These are phyloP conservation scores for Epichloe elymi DNA, from an alignment of 2,329 filamentous ascomycete genomes.

Conservation along the genomic window DNA sequence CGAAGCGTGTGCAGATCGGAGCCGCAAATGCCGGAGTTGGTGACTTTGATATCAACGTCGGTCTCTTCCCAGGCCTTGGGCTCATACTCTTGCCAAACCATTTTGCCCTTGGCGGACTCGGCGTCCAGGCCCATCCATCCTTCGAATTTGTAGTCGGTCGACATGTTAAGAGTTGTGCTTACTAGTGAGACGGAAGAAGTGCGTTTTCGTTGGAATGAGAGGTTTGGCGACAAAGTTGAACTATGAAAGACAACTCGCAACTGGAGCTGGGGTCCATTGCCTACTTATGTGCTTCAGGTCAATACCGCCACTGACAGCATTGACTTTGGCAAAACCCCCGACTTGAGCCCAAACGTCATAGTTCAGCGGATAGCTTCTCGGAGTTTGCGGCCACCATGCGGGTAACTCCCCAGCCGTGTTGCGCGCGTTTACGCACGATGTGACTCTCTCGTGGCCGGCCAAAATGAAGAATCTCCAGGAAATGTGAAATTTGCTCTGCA, in stretches of 20 bases:
- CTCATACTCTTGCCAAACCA: slow-evolving; percentile 42
- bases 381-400: no score
- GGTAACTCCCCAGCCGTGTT: no score
- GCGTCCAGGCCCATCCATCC: slow-evolving; percentile 35
- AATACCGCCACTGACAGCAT: not conserved
- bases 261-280: not conserved
- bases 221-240: not conserved
- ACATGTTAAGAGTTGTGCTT: slow-evolving; percentile 4
- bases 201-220: not conserved
- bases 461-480: no score
- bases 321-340: not conserved
- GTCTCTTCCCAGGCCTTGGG: slow-evolving; percentile 54
- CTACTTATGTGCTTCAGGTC: not conserved
- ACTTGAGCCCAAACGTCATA: not conserved
- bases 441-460: no score
- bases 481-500: no score
- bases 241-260: no score
- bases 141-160: slow-evolving; percentile 32
- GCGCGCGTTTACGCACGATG: no score
- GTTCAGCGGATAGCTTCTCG: not conserved
- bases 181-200: no score
- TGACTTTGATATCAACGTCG: slow-evolving; percentile 51
- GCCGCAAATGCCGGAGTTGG: slow-evolving; percentile 54
- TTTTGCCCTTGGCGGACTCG: slow-evolving; percentile 33
- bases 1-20: slow-evolving; percentile 46